These are phyloP conservation scores for Oryza longistaminata DNA, from an alignment of 176 grass and related monocot species.

Conservation along the genomic window DNA sequence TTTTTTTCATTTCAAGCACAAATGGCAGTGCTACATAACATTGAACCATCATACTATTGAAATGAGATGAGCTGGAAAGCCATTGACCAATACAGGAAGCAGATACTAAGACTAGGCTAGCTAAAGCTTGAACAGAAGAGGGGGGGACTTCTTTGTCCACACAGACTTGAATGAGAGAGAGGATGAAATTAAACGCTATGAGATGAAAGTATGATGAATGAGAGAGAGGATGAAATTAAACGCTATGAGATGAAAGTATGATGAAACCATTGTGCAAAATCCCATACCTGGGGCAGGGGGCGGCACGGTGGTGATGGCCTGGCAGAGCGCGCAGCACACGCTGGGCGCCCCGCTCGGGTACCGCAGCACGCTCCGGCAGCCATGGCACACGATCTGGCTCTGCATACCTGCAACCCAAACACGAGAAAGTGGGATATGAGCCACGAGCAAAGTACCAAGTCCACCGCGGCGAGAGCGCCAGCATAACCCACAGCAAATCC, in stretches of 20 bases:
- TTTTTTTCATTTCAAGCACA: background rate
- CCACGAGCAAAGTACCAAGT: background rate
- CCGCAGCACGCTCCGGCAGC: slow-evolving; percentile 62
- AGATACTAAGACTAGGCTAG: background rate
- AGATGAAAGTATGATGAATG: background rate
- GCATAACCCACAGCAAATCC: background rate
- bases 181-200: background rate
- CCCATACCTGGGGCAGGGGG: slow-evolving; percentile 43
- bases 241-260: background rate
- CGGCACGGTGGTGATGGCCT: slow-evolving; percentile 63
- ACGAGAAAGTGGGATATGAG: background rate
- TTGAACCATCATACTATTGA: background rate
- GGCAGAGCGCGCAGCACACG: slow-evolving; percentile 81
- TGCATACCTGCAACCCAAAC: slow-evolving; percentile 50
- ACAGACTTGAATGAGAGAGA: background rate
- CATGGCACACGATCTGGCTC: slow-evolving; percentile 88
- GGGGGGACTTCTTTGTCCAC: background rate
- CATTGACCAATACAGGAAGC: background rate
- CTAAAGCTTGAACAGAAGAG: background rate
- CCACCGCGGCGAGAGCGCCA: background rate
- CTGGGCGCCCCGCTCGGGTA: slow-evolving; percentile 73
- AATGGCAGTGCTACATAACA: background rate
- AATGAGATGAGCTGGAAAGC: background rate
- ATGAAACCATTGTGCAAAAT: background rate
- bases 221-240: background rate